Evolutionary conservation across 805 yeast genomes (phyloP), one percentile per base, ranked within the genome.

Genomic region (Phaffomyces thermotolerans): DNA sequence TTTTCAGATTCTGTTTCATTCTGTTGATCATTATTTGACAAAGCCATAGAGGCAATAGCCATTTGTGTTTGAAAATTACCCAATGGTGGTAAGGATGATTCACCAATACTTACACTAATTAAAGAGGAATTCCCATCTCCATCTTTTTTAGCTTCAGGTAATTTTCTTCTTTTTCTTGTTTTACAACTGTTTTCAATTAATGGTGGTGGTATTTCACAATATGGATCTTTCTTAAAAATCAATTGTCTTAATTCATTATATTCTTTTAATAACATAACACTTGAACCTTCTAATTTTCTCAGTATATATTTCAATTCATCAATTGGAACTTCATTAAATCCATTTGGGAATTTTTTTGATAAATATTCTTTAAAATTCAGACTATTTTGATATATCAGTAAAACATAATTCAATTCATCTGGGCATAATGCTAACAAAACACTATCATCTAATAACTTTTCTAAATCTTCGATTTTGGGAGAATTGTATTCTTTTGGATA

Each of bases 251-350:
- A 44, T 30, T 42, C 53, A 43, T 57, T 61, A 39, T 48, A 56
- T 43, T 68, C 77, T 57, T 62, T 49, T 2, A 50, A 46, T 33
- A 69, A 46, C 37, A 61, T 31, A 2, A 70, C 52, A 36, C 63
- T 62, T 15, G 72, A 62, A 4, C 78, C 81, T 37, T 66, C 69
- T 33, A 76, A 47, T 53, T 78, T 76, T 41, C 79, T 63, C 43
- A 75, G 47, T 40, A 66, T 68, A 45, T 68, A 72, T 40, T 71
- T 65, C 29, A 75, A 39, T 46, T 63, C 53, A 3, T 51, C 43
- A 7, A 63, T 17, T 6, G 39, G 17, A 6, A 30, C 18, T n/a
- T 45, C 41, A 22, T 64, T 52, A 27, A 27, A 27, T 6, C 29
- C 29, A 27, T 27, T 10, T 27, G 29, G 29, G 15, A 59, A 46